Percentiles rank a stretch among this genome's conserved stretches.
phyloP scores from a whole-genome alignment of 192 early-diverging fungal genomes.

The Geosiphon pyriformis region DNA sequence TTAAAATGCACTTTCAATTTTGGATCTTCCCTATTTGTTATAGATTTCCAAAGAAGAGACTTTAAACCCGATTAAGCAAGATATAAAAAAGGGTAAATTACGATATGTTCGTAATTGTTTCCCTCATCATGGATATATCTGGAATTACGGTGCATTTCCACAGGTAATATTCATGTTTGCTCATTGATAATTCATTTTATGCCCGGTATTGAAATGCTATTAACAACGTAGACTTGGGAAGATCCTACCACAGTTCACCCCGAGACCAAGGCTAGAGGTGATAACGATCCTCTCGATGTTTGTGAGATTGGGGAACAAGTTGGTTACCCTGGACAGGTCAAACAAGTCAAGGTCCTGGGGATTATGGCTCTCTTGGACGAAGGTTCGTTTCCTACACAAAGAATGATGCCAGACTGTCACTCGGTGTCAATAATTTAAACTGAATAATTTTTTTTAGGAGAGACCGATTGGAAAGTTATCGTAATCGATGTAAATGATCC shows the following conservation, averaged over 20 bases:
- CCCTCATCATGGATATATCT: constrained; percentile 99
- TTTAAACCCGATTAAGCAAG: constrained; percentile 99
- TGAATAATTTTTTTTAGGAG: constrained; percentile 34
- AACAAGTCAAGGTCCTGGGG: constrained; percentile 98
- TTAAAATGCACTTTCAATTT: not conserved
- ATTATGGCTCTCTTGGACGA: constrained; percentile 99
- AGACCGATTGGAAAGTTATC: constrained; percentile 99
- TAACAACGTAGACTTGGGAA: constrained; percentile 82
- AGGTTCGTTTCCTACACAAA: constrained; percentile 42
- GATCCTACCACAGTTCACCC: constrained; percentile 84
- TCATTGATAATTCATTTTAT: not conserved
- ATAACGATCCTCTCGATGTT: constrained; percentile 97
- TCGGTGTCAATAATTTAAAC: constrained; percentile 5
- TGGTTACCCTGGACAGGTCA: constrained; percentile 89
- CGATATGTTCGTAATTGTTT: constrained; percentile 98
- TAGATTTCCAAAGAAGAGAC: constrained; percentile 92
- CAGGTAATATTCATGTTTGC: constrained; percentile 45
- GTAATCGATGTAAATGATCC: constrained; percentile 98
- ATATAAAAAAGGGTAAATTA: constrained; percentile 98
- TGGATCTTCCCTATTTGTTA: not conserved
- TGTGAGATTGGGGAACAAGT: constrained; percentile 97
- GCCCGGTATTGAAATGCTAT: too few species aligned
- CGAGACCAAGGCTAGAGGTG: constrained; percentile 94
- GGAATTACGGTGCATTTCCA: constrained; percentile 99
- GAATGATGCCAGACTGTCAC: too few species aligned